Percentiles rank a stretch among this genome's conserved stretches.
phyloP scores from a whole-genome alignment of 257 asterid species.

The Buddleja alternifolia region DNA sequence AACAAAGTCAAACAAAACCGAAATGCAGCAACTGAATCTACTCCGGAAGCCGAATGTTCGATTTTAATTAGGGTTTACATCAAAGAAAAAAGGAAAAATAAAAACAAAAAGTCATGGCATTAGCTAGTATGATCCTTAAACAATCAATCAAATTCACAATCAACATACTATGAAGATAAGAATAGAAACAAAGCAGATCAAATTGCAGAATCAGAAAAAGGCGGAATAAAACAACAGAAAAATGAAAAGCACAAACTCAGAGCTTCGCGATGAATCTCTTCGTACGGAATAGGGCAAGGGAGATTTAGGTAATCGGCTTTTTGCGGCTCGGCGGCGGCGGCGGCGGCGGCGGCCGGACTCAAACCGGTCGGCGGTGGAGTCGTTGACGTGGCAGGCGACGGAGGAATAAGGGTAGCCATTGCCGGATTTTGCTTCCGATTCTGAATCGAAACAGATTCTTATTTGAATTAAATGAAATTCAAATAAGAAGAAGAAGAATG shows the following conservation, averaged over 20 bases:
- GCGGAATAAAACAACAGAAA: not conserved
- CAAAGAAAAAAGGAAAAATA: not conserved
- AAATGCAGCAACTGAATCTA: slow-evolving; percentile 24
- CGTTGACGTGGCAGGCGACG: slow-evolving; percentile 45
- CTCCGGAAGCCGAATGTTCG: not conserved
- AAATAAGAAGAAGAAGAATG: slow-evolving; percentile 35
- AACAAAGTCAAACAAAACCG: not conserved
- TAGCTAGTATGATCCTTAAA: not conserved
- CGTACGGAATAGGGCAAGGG: slow-evolving; percentile 94
- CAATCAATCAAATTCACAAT: not conserved
- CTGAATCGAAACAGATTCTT: not conserved
- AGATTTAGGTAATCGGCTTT: slow-evolving; percentile 72
- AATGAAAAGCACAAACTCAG: slow-evolving; percentile 58
- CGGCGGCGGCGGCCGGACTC: slow-evolving; percentile 47
- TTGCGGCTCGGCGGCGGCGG: slow-evolving; percentile 48
- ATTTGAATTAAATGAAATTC: not conserved
- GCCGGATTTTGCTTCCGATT: slow-evolving; percentile 17
- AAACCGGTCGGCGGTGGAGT: slow-evolving; percentile 46
- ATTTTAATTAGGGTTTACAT: slow-evolving; percentile 21
- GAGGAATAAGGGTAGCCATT: slow-evolving; percentile 69
- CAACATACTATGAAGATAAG: not conserved
- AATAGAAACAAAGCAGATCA: slow-evolving; percentile 1
- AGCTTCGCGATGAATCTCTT: slow-evolving; percentile 97
- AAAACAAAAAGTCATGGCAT: not conserved
- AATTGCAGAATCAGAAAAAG: slow-evolving; percentile 8